Evolutionary conservation across 1,284 basidiomycete species (phyloP).

Genomic region (Filobasidium uniguttulatum): DNA sequence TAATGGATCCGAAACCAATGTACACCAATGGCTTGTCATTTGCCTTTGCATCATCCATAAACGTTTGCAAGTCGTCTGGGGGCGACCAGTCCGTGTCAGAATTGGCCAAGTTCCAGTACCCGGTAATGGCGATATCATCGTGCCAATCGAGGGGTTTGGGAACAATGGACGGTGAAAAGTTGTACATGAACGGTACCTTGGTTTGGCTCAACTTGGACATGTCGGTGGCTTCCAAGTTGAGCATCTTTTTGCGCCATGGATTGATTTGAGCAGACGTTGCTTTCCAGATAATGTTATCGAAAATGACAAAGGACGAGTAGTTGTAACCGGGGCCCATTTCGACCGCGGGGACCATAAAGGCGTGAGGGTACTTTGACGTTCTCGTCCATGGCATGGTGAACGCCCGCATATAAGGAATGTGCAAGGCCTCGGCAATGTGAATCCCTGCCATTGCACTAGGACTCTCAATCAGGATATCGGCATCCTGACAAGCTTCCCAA

Average conservation of each 20-base stretch:
- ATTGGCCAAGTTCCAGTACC: slow-evolving; percentile 54
- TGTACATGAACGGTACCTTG: slow-evolving; percentile 58
- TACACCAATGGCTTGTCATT: slow-evolving; percentile 57
- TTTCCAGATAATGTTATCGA: slow-evolving; percentile 60
- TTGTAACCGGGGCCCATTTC: slow-evolving; percentile 37
- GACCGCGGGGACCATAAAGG: slow-evolving; percentile 46
- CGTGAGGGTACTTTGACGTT: slow-evolving; percentile 52
- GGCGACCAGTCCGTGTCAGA: slow-evolving; percentile 48
- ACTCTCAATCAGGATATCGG: slow-evolving; percentile 51
- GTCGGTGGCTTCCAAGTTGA: slow-evolving; percentile 48
- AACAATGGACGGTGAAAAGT: slow-evolving; percentile 48
- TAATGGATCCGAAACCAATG: slow-evolving; percentile 56
- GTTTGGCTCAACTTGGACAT: slow-evolving; percentile 53
- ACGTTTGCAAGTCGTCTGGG: slow-evolving; percentile 44
- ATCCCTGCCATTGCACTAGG: slow-evolving; percentile 68
- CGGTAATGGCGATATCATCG: slow-evolving; percentile 38
- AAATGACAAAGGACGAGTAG: slow-evolving; percentile 19
- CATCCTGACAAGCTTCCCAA: slow-evolving; percentile 57
- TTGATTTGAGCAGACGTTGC: slow-evolving; percentile 61
- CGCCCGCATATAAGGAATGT: slow-evolving; percentile 50
- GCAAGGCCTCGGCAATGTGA: slow-evolving; percentile 65
- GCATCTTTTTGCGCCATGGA: slow-evolving; percentile 49
- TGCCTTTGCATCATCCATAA: slow-evolving; percentile 46
- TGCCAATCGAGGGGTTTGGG: slow-evolving; percentile 63
- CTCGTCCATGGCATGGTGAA: slow-evolving; percentile 64